Evolutionary conservation across 2,329 filamentous ascomycete genomes (phyloP).

Genomic region (Fusarium sp.): DNA sequence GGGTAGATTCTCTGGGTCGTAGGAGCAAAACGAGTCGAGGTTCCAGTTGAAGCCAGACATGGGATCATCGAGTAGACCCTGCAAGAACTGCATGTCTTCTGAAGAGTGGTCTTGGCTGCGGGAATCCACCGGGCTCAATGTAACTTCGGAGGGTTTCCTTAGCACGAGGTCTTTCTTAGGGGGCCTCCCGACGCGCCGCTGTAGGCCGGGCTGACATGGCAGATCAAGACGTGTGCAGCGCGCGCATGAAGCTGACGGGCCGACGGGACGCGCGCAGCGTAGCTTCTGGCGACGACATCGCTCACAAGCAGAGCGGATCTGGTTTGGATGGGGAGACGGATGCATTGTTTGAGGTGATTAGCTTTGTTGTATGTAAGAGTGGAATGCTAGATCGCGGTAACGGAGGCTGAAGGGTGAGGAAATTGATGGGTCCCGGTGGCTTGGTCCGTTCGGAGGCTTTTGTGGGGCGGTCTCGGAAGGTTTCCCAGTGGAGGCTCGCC

Average conservation of each 20-base stretch:
- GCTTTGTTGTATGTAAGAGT: not conserved
- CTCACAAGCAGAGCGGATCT: conserved; percentile 50
- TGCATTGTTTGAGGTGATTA: conserved; percentile 21
- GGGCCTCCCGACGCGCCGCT: conserved; percentile 49
- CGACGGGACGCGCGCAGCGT: conserved; percentile 44
- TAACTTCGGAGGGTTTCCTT: conserved; percentile 14
- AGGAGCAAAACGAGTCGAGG: conserved; percentile 25
- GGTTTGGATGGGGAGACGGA: conserved; percentile 45
- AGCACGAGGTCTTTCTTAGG: conserved; percentile 35
- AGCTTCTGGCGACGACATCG: conserved; percentile 50
- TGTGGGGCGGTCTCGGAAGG: conserved; percentile 33
- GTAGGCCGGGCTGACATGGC: conserved; percentile 45
- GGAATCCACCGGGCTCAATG: not conserved
- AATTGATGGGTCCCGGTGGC: not conserved
- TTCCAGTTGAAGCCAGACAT: conserved; percentile 20
- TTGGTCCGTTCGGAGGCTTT: conserved; percentile 34
- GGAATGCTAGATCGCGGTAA: not conserved
- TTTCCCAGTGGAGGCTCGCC: conserved; percentile 11
- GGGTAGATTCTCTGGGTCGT: conserved; percentile 19
- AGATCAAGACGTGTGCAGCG: conserved; percentile 47
- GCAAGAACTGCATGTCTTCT: conserved; percentile 29
- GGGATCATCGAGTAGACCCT: conserved; percentile 28
- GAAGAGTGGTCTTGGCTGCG: not conserved
- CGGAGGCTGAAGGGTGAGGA: not conserved
- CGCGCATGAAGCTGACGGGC: conserved; percentile 39